Conservation (phyloP, 805 yeast species). For the Hanseniaspora pseudoguilliermondii region DNA sequence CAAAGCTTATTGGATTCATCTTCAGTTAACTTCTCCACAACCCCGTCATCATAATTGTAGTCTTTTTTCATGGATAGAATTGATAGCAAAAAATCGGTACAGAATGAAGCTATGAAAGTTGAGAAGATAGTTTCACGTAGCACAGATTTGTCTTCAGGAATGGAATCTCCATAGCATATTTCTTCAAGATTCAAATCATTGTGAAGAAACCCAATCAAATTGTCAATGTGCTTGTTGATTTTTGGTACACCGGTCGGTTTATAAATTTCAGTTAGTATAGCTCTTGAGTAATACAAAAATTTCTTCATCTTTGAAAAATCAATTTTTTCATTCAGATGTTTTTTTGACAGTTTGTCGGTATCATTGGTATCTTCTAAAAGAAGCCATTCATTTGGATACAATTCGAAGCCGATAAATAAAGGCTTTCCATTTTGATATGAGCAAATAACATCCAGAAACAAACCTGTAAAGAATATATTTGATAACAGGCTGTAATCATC, state of each 20-base stretch:
- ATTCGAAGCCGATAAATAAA: conserved; percentile 12
- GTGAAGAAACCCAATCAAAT: neutral
- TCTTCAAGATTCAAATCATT: neutral
- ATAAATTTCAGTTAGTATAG: neutral
- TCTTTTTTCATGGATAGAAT: conserved; percentile 5
- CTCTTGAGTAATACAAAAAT: conserved; percentile 8
- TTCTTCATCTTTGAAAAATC: neutral
- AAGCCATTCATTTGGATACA: conserved; percentile 13
- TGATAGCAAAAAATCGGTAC: neutral
- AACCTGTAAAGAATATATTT: conserved; percentile 22
- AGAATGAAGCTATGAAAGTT: conserved; percentile 4
- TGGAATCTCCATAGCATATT: conserved; percentile 5
- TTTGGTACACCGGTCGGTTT: conserved; percentile 8
- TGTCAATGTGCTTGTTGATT: neutral
- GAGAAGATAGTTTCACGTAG: neutral
- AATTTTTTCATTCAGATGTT: neutral
- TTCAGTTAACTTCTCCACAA: neutral
- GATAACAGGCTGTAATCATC: conserved; percentile 20
- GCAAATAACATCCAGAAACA: conserved; percentile 20
- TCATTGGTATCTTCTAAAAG: neutral
- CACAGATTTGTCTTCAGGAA: neutral
- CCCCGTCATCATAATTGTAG: neutral
- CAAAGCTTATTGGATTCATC: neutral
- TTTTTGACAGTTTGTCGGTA: neutral
- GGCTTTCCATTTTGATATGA: conserved; percentile 22